Evolutionary conservation across 176 grass and related monocot species (phyloP).

Genomic region (Chloris gayana): DNA sequence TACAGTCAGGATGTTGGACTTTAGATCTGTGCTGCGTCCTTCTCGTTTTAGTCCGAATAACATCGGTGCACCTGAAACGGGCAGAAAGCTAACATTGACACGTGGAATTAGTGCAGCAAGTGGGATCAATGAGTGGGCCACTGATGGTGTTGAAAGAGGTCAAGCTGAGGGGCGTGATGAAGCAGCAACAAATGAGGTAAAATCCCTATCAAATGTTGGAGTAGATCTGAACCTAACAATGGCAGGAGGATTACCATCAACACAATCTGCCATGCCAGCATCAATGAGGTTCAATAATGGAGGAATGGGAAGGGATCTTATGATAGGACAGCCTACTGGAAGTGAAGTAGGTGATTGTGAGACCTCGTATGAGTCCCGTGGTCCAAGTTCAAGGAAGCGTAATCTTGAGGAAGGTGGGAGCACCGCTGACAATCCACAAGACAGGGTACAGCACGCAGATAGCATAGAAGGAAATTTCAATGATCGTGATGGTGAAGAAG

Average conservation of each 20-base stretch:
- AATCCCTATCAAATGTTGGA: slow-evolving; percentile 71
- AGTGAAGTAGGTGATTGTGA: slow-evolving; percentile 98
- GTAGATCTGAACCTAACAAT: slow-evolving; percentile 95
- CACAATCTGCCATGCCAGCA: slow-evolving; percentile 49
- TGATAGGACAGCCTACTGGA: slow-evolving; percentile 93
- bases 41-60: slow-evolving; percentile 66
- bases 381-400: slow-evolving; percentile 89
- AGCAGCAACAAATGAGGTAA: slow-evolving; percentile 68
- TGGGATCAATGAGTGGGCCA: slow-evolving; percentile 86
- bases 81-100: slow-evolving; percentile 64
- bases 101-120: slow-evolving; percentile 85
- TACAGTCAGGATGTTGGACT: slow-evolving; percentile 83
- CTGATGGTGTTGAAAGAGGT: slow-evolving; percentile 60
- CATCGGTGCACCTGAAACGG: slow-evolving; percentile 63
- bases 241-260: slow-evolving; percentile 77
- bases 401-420: slow-evolving; percentile 97
- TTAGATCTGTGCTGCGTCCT: slow-evolving; percentile 65
- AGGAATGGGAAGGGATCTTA: slow-evolving; percentile 91
- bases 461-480: slow-evolving; percentile 95
- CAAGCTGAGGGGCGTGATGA: slow-evolving; percentile 73
- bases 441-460: slow-evolving; percentile 70
- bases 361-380: slow-evolving; percentile 86
- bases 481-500: slow-evolving; percentile 90
- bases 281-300: slow-evolving; percentile 56
- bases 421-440: slow-evolving; percentile 89